Conservation (phyloP, 805 yeast species). For the Lipomyces yamanashiensis region DNA sequence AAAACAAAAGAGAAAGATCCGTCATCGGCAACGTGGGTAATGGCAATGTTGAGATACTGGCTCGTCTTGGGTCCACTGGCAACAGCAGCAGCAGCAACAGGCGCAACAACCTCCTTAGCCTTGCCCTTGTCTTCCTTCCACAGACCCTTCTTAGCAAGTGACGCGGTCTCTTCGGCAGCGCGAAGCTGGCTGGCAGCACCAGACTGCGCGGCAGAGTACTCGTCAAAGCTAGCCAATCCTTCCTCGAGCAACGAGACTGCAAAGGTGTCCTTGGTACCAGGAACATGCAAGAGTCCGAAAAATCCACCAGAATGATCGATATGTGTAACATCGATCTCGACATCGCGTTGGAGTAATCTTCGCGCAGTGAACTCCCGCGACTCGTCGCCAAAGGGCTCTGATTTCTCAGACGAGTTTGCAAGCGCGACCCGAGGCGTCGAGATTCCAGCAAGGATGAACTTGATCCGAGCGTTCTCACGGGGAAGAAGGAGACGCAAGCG, state of each 20-base stretch:
- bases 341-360: slow-evolving; percentile 71
- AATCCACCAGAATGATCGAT: slow-evolving; percentile 82
- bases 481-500: slow-evolving; percentile 71
- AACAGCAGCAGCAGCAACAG: slow-evolving; percentile 28
- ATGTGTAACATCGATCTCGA: slow-evolving; percentile 67
- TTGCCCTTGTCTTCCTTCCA: slow-evolving; percentile 66
- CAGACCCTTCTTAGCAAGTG: slow-evolving; percentile 58
- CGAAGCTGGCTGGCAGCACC: slow-evolving; percentile 58
- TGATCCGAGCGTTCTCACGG: slow-evolving; percentile 69
- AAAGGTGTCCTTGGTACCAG: slow-evolving; percentile 43
- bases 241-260: slow-evolving; percentile 61
- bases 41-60: slow-evolving; percentile 46
- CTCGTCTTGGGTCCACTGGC: slow-evolving; percentile 19
- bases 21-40: slow-evolving; percentile 42
- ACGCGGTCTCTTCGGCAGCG: slow-evolving; percentile 68
- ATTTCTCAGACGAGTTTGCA: slow-evolving; percentile 36
- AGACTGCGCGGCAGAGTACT: slow-evolving; percentile 62
- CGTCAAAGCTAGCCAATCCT: slow-evolving; percentile 71
- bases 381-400: slow-evolving; percentile 49
- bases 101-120: slow-evolving; percentile 42
- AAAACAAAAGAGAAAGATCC: slow-evolving; percentile 39
- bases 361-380: slow-evolving; percentile 61
- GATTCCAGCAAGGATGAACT: slow-evolving; percentile 78
- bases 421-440: slow-evolving; percentile 47
- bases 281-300: slow-evolving; percentile 68